These are phyloP conservation scores for Myriangium duriaei DNA, from an alignment of 2,329 filamentous ascomycete species.

Conservation along the genomic window DNA sequence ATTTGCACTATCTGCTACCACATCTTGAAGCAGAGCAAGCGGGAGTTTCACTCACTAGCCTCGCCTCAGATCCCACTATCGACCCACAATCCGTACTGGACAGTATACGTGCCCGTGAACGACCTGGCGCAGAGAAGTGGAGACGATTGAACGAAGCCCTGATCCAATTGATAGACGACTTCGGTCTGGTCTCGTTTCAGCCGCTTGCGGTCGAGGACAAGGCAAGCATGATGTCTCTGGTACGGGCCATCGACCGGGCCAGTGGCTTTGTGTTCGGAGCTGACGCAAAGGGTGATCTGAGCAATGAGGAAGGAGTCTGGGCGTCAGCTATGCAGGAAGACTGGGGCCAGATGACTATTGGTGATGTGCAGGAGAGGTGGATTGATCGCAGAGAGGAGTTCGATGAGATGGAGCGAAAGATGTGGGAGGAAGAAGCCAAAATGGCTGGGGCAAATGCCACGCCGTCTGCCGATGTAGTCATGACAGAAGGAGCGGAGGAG, in stretches of 20 bases:
- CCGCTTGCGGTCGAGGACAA: slow-evolving; percentile 94
- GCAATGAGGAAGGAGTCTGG: slow-evolving; percentile 94
- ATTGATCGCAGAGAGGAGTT: slow-evolving; percentile 79
- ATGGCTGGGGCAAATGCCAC: slow-evolving; percentile 20
- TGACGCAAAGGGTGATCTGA: slow-evolving; percentile 50
- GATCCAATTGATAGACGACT: slow-evolving; percentile 74
- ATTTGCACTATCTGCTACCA: slow-evolving; percentile 72
- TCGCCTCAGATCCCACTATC: slow-evolving; percentile 19
- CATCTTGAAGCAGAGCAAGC: slow-evolving; percentile 69
- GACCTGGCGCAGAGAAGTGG: slow-evolving; percentile 48
- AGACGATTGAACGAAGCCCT: slow-evolving; percentile 75
- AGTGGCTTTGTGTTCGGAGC: slow-evolving; percentile 81
- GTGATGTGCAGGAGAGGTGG: slow-evolving; percentile 93
- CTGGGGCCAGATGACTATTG: slow-evolving; percentile 58
- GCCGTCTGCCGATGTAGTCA: slow-evolving; percentile 13
- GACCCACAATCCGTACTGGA: slow-evolving; percentile 10
- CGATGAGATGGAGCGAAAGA: slow-evolving; percentile 64
- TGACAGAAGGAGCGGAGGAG: slow-evolving; percentile 9
- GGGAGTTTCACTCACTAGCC: slow-evolving; percentile 12
- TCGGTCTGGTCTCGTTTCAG: slow-evolving; percentile 81
- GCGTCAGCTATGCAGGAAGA: slow-evolving; percentile 77
- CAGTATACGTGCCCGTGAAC: slow-evolving; percentile 28
- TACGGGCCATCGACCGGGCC: slow-evolving; percentile 81
- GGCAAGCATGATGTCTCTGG: slow-evolving; percentile 84
- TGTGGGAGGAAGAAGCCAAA: slow-evolving; percentile 61